phyloP scores from a whole-genome alignment of 2,329 filamentous ascomycete species.

The Botrytis hyacinthi region DNA sequence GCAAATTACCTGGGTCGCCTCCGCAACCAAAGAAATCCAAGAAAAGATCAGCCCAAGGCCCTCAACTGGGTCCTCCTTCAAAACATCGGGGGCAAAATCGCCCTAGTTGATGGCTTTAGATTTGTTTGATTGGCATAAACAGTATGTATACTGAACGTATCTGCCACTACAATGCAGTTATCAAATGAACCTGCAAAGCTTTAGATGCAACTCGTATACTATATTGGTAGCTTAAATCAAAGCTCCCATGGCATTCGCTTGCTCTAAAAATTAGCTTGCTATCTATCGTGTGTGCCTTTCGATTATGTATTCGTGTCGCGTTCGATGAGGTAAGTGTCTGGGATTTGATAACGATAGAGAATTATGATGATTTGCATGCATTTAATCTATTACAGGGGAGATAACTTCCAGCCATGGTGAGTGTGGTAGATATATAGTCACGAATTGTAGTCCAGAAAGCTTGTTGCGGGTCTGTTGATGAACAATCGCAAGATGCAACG shows the following conservation, averaged over 20 bases:
- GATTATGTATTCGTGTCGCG: neutral
- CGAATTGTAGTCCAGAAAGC: neutral
- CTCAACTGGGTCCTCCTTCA: slow-evolving; percentile 1
- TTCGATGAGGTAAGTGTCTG: neutral
- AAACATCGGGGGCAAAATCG: slow-evolving; percentile 1
- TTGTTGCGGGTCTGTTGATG: neutral
- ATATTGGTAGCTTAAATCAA: neutral
- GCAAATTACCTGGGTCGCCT: neutral
- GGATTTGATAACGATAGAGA: neutral
- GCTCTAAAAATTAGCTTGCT: too few species aligned
- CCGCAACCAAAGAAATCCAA: neutral
- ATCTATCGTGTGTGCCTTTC: neutral
- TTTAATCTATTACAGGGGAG: neutral
- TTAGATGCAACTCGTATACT: neutral
- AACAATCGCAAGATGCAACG: neutral
- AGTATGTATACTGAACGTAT: neutral
- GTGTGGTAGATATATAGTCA: neutral
- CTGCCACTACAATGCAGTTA: neutral
- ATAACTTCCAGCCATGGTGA: neutral
- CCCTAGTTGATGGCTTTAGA: neutral
- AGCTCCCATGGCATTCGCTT: too few species aligned
- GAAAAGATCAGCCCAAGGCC: neutral
- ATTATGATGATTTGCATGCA: neutral
- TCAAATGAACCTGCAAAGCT: neutral
- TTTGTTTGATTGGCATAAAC: neutral